Evolutionary conservation across 2,329 filamentous ascomycete genomes (phyloP).

Genomic region (Drechslerella coelobrocha): DNA sequence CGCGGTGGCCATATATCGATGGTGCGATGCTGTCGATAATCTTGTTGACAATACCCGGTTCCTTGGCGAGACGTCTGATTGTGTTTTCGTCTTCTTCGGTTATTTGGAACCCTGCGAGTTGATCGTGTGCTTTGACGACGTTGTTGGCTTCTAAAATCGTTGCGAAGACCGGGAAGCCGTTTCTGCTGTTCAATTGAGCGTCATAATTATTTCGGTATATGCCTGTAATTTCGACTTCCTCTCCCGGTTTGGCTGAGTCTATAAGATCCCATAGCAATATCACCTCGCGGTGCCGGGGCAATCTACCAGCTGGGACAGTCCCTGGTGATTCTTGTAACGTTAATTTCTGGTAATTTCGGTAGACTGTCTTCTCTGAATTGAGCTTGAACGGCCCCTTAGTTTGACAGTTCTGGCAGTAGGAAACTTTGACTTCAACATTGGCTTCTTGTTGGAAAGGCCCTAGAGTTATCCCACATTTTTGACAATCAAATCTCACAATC

Average conservation of each 20-base stretch:
- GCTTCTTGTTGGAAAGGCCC: slow-evolving; percentile 98
- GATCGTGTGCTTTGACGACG: slow-evolving; percentile 94
- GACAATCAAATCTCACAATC: slow-evolving; percentile 97
- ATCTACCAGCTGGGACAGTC: slow-evolving; percentile 91
- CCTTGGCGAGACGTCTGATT: slow-evolving; percentile 84
- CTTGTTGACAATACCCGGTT: slow-evolving; percentile 87
- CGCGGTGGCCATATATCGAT: slow-evolving; percentile 94
- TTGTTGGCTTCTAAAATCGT: slow-evolving; percentile 98
- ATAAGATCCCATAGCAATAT: slow-evolving; percentile 97
- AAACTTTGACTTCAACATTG: slow-evolving; percentile 93
- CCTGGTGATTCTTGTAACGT: slow-evolving; percentile 97
- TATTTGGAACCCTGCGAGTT: slow-evolving; percentile 92
- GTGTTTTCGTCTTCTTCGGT: slow-evolving; percentile 93
- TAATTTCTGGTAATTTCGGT: slow-evolving; percentile 97
- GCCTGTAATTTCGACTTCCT: slow-evolving; percentile 96
- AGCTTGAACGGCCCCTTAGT: slow-evolving; percentile 92
- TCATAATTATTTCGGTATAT: slow-evolving; percentile 99
- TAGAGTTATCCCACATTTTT: slow-evolving; percentile 87
- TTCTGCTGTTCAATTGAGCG: slow-evolving; percentile 95
- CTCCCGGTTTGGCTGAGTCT: slow-evolving; percentile 92
- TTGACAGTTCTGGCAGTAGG: slow-evolving; percentile 95
- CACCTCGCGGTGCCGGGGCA: slow-evolving; percentile 91
- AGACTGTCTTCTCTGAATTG: slow-evolving; percentile 97
- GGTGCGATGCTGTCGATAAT: slow-evolving; percentile 92
- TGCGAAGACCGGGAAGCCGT: slow-evolving; percentile 97